A percentile compares a stretch with the other conserved stretches of the same genome.
These are phyloP conservation scores for Kazachstania bromeliacearum DNA, from an alignment of 805 yeast species.

Conservation along the genomic window DNA sequence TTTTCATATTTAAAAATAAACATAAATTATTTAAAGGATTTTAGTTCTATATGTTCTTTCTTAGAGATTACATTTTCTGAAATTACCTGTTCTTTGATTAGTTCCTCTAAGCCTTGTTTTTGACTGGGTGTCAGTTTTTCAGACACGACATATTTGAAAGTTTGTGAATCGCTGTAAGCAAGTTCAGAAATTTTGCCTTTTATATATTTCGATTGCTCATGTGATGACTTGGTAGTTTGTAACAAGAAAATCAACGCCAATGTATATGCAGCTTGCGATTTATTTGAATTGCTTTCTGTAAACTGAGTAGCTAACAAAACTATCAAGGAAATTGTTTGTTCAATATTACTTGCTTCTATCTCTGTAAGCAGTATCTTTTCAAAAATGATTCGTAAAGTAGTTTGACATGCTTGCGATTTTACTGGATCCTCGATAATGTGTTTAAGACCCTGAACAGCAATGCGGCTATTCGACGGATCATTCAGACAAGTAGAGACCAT, in stretches of 20 bases:
- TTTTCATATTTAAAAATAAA: too few species aligned
- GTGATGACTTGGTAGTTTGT: neutral
- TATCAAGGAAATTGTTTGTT: neutral
- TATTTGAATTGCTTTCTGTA: neutral
- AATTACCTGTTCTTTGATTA: constrained; percentile 32
- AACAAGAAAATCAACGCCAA: neutral
- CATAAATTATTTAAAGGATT: constrained; percentile 1
- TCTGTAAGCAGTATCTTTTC: neutral
- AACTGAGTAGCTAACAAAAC: neutral
- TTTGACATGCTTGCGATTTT: neutral
- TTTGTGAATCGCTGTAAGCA: neutral
- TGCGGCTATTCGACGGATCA: constrained; percentile 29
- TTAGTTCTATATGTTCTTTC: neutral
- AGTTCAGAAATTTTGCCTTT: neutral
- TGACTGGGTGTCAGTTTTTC: neutral
- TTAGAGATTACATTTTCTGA: neutral
- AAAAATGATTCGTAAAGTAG: neutral
- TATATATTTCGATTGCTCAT: neutral
- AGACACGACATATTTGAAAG: neutral
- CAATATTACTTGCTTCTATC: neutral
- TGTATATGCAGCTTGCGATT: neutral
- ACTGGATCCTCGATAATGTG: constrained; percentile 36
- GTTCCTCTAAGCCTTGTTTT: neutral
- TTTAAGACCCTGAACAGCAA: constrained; percentile 54
- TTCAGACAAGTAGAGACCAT: constrained; percentile 31